phyloP scores from a whole-genome alignment of 2,329 filamentous ascomycete genomes.

The Fusarium pilosicola region DNA sequence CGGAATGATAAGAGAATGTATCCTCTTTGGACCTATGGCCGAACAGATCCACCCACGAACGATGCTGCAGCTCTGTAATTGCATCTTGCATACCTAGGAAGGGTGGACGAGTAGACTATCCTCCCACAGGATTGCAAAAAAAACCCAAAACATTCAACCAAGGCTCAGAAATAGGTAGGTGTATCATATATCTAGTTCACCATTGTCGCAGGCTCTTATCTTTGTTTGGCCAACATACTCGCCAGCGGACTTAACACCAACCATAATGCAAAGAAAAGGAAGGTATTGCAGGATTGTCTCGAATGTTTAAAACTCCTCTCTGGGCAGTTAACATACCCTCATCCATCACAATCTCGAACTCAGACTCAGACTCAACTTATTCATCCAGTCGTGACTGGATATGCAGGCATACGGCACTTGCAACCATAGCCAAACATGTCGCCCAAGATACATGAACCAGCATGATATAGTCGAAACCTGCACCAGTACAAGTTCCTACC shows the following conservation, averaged over 20 bases:
- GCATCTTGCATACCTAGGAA: not conserved
- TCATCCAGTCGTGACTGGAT: slow-evolving; percentile 16
- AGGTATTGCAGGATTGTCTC: not conserved
- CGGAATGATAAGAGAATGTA: not conserved
- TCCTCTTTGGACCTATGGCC: not conserved
- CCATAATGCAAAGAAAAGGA: not conserved
- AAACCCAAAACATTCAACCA: not conserved
- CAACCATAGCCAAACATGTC: slow-evolving; percentile 40
- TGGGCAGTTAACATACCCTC: slow-evolving; percentile 10
- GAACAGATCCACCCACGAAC: not conserved
- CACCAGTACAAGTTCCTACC: slow-evolving; percentile 28
- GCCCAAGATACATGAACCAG: slow-evolving; percentile 42
- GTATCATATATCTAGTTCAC: not conserved
- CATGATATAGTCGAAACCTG: slow-evolving; percentile 37
- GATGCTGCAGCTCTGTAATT: not conserved
- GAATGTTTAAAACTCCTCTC: not conserved
- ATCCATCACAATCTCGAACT: not conserved
- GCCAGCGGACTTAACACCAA: not conserved
- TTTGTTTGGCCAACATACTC: not conserved
- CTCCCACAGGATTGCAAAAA: not conserved
- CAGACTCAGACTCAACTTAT: not conserved
- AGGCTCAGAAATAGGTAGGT: not conserved
- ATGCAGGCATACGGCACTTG: slow-evolving; percentile 22
- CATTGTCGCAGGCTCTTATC: not conserved
- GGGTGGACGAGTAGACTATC: not conserved